Evolutionary conservation across 495 filamentous ascomycete genomes (phyloP).

Genomic region (Penicillium coprophilum): DNA sequence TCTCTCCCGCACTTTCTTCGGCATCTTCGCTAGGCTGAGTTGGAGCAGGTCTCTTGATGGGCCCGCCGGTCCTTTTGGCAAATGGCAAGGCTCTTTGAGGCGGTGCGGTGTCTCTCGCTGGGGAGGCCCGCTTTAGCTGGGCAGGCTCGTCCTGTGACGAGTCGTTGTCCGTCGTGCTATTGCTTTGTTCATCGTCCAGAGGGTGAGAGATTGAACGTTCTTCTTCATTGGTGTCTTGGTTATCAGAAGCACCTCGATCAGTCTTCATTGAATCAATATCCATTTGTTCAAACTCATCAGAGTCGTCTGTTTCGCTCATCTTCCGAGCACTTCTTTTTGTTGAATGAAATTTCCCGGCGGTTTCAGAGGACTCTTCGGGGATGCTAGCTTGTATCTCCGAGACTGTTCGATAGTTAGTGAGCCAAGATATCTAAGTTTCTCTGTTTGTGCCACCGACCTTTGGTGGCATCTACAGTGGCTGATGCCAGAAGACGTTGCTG

Average conservation of each 20-base stretch:
- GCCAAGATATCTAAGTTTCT: not conserved
- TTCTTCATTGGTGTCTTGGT: slow-evolving; percentile 43
- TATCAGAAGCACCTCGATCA: slow-evolving; percentile 24
- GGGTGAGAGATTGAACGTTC: slow-evolving; percentile 35
- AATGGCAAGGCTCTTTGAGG: slow-evolving; percentile 46
- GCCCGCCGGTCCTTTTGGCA: slow-evolving; percentile 14
- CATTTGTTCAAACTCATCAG: slow-evolving; percentile 56
- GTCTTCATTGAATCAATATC: slow-evolving; percentile 47
- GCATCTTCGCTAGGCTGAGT: slow-evolving; percentile 10
- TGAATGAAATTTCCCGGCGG: slow-evolving; percentile 22
- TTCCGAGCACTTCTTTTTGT: slow-evolving; percentile 46
- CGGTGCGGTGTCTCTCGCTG: slow-evolving; percentile 24
- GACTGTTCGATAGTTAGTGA: slow-evolving; percentile 21
- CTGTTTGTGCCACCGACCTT: slow-evolving; percentile 28
- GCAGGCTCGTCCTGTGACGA: slow-evolving; percentile 1
- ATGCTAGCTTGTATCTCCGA: slow-evolving; percentile 27
- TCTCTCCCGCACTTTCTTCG: slow-evolving; percentile 46
- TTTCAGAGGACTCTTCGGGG: slow-evolving; percentile 10
- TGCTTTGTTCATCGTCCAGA: slow-evolving; percentile 39
- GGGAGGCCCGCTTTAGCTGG: slow-evolving; percentile 7
- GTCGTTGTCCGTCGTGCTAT: slow-evolving; percentile 44
- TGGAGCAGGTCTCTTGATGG: slow-evolving; percentile 6
- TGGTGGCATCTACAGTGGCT: slow-evolving; percentile 55
- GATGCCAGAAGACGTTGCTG: slow-evolving; percentile 67
- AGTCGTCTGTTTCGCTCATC: slow-evolving; percentile 24